A percentile compares a stretch with the other conserved stretches of the same genome.
Evolutionary conservation across 2,329 filamentous ascomycete genomes (phyloP).

Genomic region (Cordyceps farinosa): DNA sequence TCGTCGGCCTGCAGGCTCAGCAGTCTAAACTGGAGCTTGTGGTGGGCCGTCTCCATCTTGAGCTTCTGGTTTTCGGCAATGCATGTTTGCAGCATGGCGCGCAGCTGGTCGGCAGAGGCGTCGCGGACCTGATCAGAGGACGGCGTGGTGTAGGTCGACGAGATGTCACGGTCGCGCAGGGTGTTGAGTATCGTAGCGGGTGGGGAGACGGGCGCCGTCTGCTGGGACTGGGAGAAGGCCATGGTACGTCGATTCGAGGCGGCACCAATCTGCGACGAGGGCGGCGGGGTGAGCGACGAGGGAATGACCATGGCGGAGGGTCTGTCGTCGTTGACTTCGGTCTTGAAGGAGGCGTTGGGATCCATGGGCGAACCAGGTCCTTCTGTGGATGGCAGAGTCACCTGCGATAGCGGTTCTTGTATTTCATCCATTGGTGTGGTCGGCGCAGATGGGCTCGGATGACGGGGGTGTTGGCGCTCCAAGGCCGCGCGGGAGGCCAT

Average conservation of each 20-base stretch:
- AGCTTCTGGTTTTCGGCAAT: slow-evolving; percentile 56
- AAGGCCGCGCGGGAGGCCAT: slow-evolving; percentile 12
- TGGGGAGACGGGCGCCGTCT: slow-evolving; percentile 50
- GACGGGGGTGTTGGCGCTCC: background rate
- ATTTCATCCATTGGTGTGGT: slow-evolving; percentile 14
- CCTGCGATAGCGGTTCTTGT: slow-evolving; percentile 38
- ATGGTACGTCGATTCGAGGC: slow-evolving; percentile 24
- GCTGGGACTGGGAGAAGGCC: slow-evolving; percentile 41
- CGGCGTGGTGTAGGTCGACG: slow-evolving; percentile 42
- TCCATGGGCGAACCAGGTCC: slow-evolving; percentile 51
- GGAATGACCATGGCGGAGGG: slow-evolving; percentile 47
- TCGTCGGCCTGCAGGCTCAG: slow-evolving; percentile 80
- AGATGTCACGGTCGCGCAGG: slow-evolving; percentile 29
- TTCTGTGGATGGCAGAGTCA: slow-evolving; percentile 57
- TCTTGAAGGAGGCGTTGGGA: slow-evolving; percentile 46
- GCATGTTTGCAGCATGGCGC: slow-evolving; percentile 51
- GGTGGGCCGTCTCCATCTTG: slow-evolving; percentile 82
- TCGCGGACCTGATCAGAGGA: slow-evolving; percentile 48
- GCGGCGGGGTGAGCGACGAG: slow-evolving; percentile 56
- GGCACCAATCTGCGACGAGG: slow-evolving; percentile 48
- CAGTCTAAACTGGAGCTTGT: slow-evolving; percentile 85
- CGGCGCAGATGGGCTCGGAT: slow-evolving; percentile 2
- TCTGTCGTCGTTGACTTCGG: slow-evolving; percentile 47
- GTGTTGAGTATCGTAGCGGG: slow-evolving; percentile 45
- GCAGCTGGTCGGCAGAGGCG: slow-evolving; percentile 53